Conservation (phyloP, 2,329 filamentous ascomycete genomes). For the Macrophomina pseudophaseolina region DNA sequence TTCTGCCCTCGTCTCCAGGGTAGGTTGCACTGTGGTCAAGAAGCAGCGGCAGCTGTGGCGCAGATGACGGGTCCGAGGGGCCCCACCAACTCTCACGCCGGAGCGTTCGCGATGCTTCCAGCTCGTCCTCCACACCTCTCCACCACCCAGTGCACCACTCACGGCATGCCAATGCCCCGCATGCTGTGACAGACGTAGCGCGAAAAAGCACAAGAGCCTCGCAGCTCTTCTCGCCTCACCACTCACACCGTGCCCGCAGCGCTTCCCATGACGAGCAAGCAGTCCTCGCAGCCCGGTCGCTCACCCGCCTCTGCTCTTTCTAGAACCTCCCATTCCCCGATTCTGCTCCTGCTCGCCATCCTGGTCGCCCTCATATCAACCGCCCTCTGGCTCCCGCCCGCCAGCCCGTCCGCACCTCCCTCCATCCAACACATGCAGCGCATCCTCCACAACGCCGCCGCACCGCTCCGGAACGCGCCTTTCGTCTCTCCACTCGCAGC, state of each 20-base stretch:
- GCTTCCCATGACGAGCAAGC: not conserved
- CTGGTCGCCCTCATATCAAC: not conserved
- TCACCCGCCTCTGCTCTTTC: not conserved
- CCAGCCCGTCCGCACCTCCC: not conserved
- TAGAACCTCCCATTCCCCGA: constrained; percentile 7
- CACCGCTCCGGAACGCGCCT: not conserved
- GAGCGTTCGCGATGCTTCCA: constrained; percentile 17
- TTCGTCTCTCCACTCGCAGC: not conserved
- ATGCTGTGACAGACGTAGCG: not conserved
- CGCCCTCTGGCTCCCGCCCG: not conserved
- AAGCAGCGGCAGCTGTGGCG: too few species aligned
- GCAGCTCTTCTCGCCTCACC: not conserved
- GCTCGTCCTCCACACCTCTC: not conserved
- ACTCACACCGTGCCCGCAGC: not conserved
- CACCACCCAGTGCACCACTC: not conserved
- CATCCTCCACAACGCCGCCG: not conserved
- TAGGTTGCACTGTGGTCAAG: too few species aligned
- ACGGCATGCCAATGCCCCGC: not conserved
- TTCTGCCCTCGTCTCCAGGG: too few species aligned
- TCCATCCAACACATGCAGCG: constrained; percentile 13
- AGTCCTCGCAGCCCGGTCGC: not conserved
- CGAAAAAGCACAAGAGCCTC: not conserved
- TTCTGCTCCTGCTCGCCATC: not conserved
- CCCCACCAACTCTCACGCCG: not conserved
- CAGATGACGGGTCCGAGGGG: not conserved